Evolutionary conservation across 148 eudicot genomes (phyloP), one percentile per base, ranked within the genome.

Genomic region (Arctostaphylos glauca): DNA sequence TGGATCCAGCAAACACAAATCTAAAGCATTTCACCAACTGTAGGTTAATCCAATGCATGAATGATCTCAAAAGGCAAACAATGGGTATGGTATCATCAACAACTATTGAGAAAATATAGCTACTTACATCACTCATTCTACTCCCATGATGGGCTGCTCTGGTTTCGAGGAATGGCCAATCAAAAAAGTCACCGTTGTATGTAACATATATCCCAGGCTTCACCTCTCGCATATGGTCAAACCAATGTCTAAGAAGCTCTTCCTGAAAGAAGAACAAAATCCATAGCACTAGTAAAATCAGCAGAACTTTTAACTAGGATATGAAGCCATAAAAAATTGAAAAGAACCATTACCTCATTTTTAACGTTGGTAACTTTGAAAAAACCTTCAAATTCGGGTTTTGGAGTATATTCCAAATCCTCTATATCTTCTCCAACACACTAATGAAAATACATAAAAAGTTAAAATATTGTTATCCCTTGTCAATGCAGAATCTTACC

Each of bases 161-260:
- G 82, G 80, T 90, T 88, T 97, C 99, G 82, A 97, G 64, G 86
- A 97, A 97, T 48, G 99, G 99, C 99, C 99, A 97, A 67, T 97
- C 99, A 85, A 97, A 97, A 89, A 94, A 97, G 88, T 97, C 99
- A 4, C 99, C 99, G 16, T 97, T 97, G 87, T 97, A 97, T 50
- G 99, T 93, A n/a, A 97, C 99, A 89, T 97, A 94, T 81, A 97
- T 92, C 79, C 98, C 96, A 79, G 99, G 99, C 85, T 93, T 93
- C 83, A 91, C 90, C 85, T 91, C 99, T 90, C 86, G 93, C 98
- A 97, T 97, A 78, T 97, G 99, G 56, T 92, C 78, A 88, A 97
- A 94, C 99, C 99, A 97, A 72, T 70, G 79, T 82, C 89, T 87
- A 76, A 97, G 84, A 83, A 97, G 98, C 88, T 87, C 98, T 85